A percentile compares a stretch with the other conserved stretches of the same genome.
phyloP scores from a whole-genome alignment of 495 filamentous ascomycete species.

The Tuber melanosporum region DNA sequence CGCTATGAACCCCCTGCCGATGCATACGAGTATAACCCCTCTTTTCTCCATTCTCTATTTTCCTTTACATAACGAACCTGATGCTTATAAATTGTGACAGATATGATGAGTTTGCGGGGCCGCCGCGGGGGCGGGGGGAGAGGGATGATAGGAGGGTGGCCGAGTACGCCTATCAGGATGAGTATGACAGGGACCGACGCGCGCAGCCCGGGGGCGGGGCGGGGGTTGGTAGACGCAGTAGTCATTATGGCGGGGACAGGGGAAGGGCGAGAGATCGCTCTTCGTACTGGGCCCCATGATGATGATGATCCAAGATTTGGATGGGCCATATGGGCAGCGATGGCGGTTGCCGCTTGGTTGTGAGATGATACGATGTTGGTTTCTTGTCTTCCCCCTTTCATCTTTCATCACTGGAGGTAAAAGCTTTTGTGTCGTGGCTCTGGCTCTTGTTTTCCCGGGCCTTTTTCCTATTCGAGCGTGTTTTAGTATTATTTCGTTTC shows the following conservation, averaged over 20 bases:
- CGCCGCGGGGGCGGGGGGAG: constrained; percentile 18
- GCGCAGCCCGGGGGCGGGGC: constrained; percentile 12
- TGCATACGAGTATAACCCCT: constrained; percentile 30
- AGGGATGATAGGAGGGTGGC: constrained; percentile 27
- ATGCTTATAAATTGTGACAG: constrained; percentile 11
- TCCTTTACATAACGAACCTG: neutral
- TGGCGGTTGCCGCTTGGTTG: neutral
- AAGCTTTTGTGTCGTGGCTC: neutral
- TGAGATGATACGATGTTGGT: neutral
- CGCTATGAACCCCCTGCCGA: constrained; percentile 11
- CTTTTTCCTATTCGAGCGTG: neutral
- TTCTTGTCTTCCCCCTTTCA: neutral
- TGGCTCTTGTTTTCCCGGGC: neutral
- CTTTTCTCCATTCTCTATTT: neutral
- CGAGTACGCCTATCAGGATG: constrained; percentile 34
- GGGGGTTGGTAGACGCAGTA: constrained; percentile 14
- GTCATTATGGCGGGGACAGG: constrained; percentile 18
- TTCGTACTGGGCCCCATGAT: neutral
- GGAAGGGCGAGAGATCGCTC: neutral
- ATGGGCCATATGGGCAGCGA: constrained; percentile 1
- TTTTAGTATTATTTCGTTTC: neutral
- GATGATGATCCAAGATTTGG: neutral
- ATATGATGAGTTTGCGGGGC: constrained; percentile 18
- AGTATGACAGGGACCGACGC: constrained; percentile 24
- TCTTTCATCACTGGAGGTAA: neutral